Conservation (phyloP, 345 rosid species). For the Eucalyptus caleyi region DNA sequence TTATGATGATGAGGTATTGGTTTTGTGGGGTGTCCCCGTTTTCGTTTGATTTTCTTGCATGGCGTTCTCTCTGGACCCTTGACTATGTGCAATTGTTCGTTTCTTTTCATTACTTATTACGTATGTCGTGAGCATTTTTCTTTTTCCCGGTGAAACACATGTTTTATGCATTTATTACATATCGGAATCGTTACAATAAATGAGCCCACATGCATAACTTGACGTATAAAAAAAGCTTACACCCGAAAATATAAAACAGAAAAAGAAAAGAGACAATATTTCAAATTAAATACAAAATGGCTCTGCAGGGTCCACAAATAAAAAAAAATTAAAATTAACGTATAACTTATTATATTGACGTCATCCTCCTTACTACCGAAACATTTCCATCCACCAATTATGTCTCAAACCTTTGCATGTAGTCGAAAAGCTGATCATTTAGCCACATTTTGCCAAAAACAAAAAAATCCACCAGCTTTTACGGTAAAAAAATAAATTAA, state of each 20-base stretch:
- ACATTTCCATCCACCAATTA: neutral
- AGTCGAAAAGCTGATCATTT: neutral
- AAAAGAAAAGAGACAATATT: neutral
- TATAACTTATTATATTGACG: neutral
- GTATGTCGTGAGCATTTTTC: neutral
- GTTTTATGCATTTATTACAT: neutral
- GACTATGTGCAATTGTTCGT: neutral
- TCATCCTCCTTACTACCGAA: neutral
- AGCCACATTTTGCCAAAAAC: neutral
- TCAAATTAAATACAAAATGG: neutral
- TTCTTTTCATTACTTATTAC: neutral
- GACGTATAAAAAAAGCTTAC: neutral
- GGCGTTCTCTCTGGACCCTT: neutral
- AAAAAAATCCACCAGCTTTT: neutral
- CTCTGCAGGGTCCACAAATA: neutral
- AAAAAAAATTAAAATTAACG: neutral
- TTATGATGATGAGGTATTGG: neutral
- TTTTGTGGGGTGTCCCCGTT: neutral
- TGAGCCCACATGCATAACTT: neutral
- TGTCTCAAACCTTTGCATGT: neutral
- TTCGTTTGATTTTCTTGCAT: neutral
- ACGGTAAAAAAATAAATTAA: neutral
- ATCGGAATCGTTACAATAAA: neutral
- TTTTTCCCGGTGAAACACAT: neutral
- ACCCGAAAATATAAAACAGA: neutral